These are phyloP conservation scores for Buddleja alternifolia DNA, from an alignment of 257 asterid species.

Conservation along the genomic window DNA sequence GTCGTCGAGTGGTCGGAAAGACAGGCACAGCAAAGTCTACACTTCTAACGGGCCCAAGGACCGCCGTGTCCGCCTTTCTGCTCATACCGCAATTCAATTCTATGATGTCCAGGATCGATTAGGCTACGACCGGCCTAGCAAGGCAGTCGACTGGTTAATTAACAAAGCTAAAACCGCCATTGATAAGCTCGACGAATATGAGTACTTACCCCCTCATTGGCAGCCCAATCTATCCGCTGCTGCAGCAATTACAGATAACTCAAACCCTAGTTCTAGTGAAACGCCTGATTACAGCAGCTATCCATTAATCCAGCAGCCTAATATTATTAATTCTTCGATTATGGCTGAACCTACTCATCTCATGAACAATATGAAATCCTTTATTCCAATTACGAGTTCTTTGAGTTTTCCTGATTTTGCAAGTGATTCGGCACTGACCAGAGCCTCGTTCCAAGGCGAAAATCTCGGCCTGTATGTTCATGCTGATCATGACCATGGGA, in stretches of 20 bases:
- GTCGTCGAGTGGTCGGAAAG: slow-evolving; percentile 49
- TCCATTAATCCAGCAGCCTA: slow-evolving; percentile 23
- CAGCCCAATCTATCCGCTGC: slow-evolving; percentile 3
- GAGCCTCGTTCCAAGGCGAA: slow-evolving; percentile 33
- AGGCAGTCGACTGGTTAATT: slow-evolving; percentile 70
- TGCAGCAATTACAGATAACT: slow-evolving; percentile 15
- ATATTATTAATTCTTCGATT: slow-evolving; percentile 18
- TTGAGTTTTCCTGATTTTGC: slow-evolving; percentile 31
- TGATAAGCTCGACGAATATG: slow-evolving; percentile 34
- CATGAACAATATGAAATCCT: slow-evolving; percentile 41
- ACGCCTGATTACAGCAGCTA: slow-evolving; percentile 3
- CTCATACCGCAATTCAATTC: slow-evolving; percentile 69
- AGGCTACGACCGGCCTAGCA: slow-evolving; percentile 72
- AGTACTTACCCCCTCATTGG: not conserved
- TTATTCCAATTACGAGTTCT: slow-evolving; percentile 39
- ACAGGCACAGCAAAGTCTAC: slow-evolving; percentile 63
- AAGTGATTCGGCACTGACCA: slow-evolving; percentile 25
- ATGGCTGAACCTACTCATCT: slow-evolving; percentile 22
- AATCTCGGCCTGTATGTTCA: slow-evolving; percentile 64
- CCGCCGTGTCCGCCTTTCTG: slow-evolving; percentile 62
- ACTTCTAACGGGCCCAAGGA: slow-evolving; percentile 69
- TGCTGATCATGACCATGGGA: slow-evolving; percentile 17
- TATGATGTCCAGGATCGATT: slow-evolving; percentile 69
- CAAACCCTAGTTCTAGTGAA: slow-evolving; percentile 37
- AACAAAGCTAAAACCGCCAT: slow-evolving; percentile 57